Base-by-base conservation (phyloP, 805 yeast genomes). In the Saturnispora dispora region DNA sequence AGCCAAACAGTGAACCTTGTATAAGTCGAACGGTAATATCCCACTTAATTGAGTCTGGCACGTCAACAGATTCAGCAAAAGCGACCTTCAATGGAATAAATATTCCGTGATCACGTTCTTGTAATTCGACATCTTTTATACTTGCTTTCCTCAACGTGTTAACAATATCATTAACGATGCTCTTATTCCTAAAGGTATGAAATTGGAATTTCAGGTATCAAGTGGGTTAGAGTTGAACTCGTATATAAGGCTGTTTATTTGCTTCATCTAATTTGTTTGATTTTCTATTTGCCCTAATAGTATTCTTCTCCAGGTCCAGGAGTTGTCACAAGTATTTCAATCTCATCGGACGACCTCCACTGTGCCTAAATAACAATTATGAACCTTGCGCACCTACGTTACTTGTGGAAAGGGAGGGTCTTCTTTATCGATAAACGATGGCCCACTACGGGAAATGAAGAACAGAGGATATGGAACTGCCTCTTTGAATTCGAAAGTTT, bases 41-140 rank as follows among this genome's bases (percentile, higher is more conserved):
- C 37, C 71, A 68, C 28, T 71, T 71, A 3, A 66, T 59, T 4
- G 67, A 64, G 50, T 66, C 68, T 13, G 58, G 57, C 22, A 63
- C 61, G 4, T 65, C 61, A 2, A 69, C 54, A 28, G n/a, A 32
- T 17, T 71, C 62, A 37, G 78, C 72, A 55, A 85, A 84, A 6
- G 86, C 87, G 23, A 83, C 85, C 59, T 83, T 80, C 53, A 82
- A 72, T 1, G 91, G 91, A 4, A 83, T 88, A 88, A 91, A 86
- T 8, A 74, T 81, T 5, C 95, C 95, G 66, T 86, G 95, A 61
- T 86, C 93, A 49, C 93, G 69, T 15, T 67, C 61, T 0, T 75
- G 70, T 9, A 77, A 52, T 28, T 65, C 64, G 0, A 80, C 65
- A 3, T 67, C 56, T n/a, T 55, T 53, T 44, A 82, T 67, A 0